A percentile compares a stretch with the other conserved stretches of the same genome.
These are phyloP conservation scores for Lasiodiplodia gonubiensis DNA, from an alignment of 2,329 filamentous ascomycete genomes.

Conservation along the genomic window DNA sequence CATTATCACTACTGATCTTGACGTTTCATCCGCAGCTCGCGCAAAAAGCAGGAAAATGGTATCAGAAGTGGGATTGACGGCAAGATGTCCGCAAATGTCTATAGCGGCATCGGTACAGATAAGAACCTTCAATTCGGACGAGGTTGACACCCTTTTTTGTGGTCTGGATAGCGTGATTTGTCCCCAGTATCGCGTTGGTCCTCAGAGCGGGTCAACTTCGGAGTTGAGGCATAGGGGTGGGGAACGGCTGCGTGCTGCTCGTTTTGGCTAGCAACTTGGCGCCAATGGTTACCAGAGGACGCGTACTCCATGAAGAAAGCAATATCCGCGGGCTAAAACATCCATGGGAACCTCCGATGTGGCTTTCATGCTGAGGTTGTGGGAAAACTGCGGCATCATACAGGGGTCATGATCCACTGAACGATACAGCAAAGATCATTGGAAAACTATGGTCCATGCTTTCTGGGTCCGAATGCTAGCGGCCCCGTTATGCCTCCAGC, in stretches of 20 bases:
- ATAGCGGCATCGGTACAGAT: not conserved
- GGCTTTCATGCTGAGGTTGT: too few relatives aligned
- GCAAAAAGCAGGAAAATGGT: conserved; percentile 14
- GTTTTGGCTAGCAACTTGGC: not conserved
- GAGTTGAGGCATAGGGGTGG: not conserved
- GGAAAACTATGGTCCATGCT: too few relatives aligned
- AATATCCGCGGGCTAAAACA: too few relatives aligned
- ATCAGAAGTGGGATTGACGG: conserved; percentile 12
- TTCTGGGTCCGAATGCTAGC: too few relatives aligned
- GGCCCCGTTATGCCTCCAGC: too few relatives aligned
- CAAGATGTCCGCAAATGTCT: not conserved
- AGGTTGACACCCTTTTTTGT: not conserved
- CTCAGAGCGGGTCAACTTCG: not conserved
- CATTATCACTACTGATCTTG: not conserved
- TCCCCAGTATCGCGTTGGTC: conserved; percentile 9
- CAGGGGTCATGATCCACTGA: too few relatives aligned
- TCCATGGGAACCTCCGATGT: too few relatives aligned
- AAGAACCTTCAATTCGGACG: not conserved
- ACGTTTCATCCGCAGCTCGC: not conserved
- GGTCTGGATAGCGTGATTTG: conserved; percentile 1
- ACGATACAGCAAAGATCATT: too few relatives aligned
- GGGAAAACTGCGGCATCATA: too few relatives aligned
- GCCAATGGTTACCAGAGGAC: not conserved
- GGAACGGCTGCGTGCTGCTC: not conserved
- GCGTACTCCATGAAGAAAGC: too few relatives aligned